Conservation (phyloP, 371 early-diverging fungal species). For the Mortierella sp. region DNA sequence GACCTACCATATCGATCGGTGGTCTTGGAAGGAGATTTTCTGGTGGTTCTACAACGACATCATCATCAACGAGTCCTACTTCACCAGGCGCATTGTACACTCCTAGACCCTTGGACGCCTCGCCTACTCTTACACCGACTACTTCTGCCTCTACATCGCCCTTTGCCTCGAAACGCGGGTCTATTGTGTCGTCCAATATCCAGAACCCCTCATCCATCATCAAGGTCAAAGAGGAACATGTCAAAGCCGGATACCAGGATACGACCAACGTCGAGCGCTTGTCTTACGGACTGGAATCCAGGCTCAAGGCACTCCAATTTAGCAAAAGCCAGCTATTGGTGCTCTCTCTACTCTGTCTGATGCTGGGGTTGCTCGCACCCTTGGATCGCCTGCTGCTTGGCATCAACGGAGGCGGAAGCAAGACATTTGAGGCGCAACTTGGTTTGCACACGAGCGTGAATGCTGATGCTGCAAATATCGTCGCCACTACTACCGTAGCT, state of each 20-base stretch:
- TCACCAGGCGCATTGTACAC: constrained; percentile 36
- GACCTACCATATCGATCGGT: constrained; percentile 28
- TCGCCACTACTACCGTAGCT: no score
- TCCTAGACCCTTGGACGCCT: constrained; percentile 7
- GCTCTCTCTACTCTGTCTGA: constrained; percentile 21
- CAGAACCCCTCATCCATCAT: no score
- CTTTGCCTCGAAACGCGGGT: constrained; percentile 15
- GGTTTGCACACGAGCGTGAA: no score
- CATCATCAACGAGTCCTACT: constrained; percentile 17
- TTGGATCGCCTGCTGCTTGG: constrained; percentile 2
- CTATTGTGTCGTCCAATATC: no score
- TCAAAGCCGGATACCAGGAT: no score
- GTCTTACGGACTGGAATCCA: not conserved
- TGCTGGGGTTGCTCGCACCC: constrained; percentile 24
- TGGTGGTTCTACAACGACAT: constrained; percentile 22
- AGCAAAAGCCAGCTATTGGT: constrained; percentile 15
- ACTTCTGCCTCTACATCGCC: not conserved
- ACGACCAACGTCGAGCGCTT: not conserved
- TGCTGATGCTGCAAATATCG: no score
- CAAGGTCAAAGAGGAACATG: no score
- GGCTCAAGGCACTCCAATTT: constrained; percentile 7
- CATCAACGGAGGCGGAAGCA: not conserved
- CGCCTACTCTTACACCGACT: not conserved
- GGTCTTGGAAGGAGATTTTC: constrained; percentile 29
- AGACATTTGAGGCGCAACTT: not conserved